Evolutionary conservation across 768 basidiomycete genomes (phyloP).

Genomic region (Tephrocybe sp.): DNA sequence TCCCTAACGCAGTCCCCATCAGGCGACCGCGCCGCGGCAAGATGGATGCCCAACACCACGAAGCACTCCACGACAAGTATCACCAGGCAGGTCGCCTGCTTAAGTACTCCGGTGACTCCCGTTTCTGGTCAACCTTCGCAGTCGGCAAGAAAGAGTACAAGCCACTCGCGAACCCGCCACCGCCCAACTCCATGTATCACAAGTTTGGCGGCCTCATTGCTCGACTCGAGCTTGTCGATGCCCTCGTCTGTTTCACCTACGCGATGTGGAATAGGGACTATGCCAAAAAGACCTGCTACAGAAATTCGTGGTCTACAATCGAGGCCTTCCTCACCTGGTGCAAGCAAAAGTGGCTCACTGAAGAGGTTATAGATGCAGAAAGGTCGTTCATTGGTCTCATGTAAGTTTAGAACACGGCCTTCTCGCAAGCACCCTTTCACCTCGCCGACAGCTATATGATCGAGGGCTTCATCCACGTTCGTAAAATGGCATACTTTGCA

Average conservation of each 20-base stretch:
- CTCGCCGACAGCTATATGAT: constrained; percentile 64
- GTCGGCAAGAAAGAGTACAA: constrained; percentile 63
- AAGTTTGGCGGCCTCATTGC: constrained; percentile 75
- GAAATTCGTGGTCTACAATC: constrained; percentile 67
- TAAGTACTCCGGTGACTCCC: constrained; percentile 82
- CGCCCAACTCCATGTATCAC: constrained; percentile 68
- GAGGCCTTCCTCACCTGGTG: constrained; percentile 72
- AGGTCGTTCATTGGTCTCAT: constrained; percentile 78
- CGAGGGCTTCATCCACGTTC: constrained; percentile 66
- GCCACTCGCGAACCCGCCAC: constrained; percentile 62
- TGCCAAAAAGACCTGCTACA: constrained; percentile 51
- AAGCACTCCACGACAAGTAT: constrained; percentile 68
- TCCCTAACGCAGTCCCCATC: constrained; percentile 51
- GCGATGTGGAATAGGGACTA: constrained; percentile 80
- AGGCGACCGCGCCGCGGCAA: constrained; percentile 67
- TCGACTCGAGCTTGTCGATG: constrained; percentile 77
- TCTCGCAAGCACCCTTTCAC: constrained; percentile 29
- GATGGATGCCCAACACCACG: constrained; percentile 46
- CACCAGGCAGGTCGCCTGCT: constrained; percentile 69
- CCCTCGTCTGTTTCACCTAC: constrained; percentile 82
- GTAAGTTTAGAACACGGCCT: constrained; percentile 44
- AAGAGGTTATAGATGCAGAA: constrained; percentile 51
- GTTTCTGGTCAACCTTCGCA: constrained; percentile 74
- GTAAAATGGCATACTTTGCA: constrained; percentile 35
- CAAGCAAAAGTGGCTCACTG: constrained; percentile 64